Percentiles rank a stretch among this genome's conserved stretches.
These are phyloP conservation scores for Dittrichia graveolens DNA, from an alignment of 129 eudicot genomes.

Conservation along the genomic window DNA sequence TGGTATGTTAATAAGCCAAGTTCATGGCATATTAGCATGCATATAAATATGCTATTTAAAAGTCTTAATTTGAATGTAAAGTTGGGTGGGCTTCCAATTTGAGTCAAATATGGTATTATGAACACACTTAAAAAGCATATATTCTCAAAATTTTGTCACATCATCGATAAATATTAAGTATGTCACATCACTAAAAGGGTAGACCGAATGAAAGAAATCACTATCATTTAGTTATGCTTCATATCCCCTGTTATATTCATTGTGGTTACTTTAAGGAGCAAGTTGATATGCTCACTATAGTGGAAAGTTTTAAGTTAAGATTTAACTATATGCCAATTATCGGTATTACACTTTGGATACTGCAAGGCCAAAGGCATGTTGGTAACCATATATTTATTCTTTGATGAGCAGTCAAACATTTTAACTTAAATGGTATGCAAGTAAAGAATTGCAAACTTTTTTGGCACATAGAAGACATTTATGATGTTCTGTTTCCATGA, in stretches of 20 bases:
- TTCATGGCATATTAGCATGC: slow-evolving; percentile 19
- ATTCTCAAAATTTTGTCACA: slow-evolving; percentile 16
- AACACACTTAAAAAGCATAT: not conserved
- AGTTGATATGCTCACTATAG: not conserved
- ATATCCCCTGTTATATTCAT: slow-evolving; percentile 16
- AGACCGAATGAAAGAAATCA: not conserved
- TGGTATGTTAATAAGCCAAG: slow-evolving; percentile 48
- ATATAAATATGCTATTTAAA: slow-evolving; percentile 11
- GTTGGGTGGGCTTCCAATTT: slow-evolving; percentile 12
- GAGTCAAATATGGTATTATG: slow-evolving; percentile 14
- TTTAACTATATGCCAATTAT: not conserved
- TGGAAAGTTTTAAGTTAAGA: slow-evolving; percentile 9
- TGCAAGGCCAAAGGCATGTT: no score
- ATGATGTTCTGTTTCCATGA: not conserved
- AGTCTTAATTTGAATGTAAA: slow-evolving; percentile 33
- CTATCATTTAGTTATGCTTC: slow-evolving; percentile 21
- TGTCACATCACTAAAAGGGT: slow-evolving; percentile 19
- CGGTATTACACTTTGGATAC: not conserved
- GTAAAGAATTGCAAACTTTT: not conserved
- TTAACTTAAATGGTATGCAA: not conserved
- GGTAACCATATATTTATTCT: not conserved
- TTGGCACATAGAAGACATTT: not conserved
- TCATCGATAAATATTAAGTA: slow-evolving; percentile 16
- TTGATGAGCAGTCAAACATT: slow-evolving; percentile 3
- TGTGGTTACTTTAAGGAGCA: slow-evolving; percentile 21